A percentile compares a stretch with the other conserved stretches of the same genome.
Conservation (phyloP, 176 grass and related monocot species). For the Melocanna baccifera region DNA sequence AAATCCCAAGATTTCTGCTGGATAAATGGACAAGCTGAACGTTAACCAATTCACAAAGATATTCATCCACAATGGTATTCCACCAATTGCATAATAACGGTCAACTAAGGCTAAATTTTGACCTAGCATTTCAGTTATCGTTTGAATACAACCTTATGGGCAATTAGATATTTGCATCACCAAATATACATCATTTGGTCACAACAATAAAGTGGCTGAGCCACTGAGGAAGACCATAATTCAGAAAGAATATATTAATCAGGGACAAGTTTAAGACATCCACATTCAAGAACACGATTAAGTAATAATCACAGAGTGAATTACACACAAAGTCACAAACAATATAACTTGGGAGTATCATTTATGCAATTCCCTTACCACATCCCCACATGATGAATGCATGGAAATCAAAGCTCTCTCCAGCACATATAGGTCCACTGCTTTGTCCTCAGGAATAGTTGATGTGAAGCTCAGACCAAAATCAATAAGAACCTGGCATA, state of each 20-base stretch:
- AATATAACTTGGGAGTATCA: not conserved
- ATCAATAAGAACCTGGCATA: conserved; percentile 84
- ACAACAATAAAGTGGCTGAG: not conserved
- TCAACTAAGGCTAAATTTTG: conserved; percentile 2
- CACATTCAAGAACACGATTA: not conserved
- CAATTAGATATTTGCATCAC: not conserved
- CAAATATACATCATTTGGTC: not conserved
- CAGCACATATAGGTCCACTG: conserved; percentile 87
- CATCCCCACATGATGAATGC: conserved; percentile 89
- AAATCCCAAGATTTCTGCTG: not conserved
- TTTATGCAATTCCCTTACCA: conserved; percentile 55
- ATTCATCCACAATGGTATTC: not conserved
- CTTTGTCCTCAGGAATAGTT: conserved; percentile 88
- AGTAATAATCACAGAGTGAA: not conserved
- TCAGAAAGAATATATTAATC: not conserved
- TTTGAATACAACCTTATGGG: not conserved
- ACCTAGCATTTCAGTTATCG: not conserved
- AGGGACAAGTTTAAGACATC: not conserved
- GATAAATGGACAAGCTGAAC: not conserved
- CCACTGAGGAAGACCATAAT: not conserved
- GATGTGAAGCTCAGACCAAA: conserved; percentile 96
- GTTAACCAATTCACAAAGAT: not conserved
- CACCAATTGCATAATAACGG: not conserved
- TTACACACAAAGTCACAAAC: not conserved
- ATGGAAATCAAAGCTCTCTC: conserved; percentile 96